Evolutionary conservation across 352 stramenopile genomes (phyloP).

Genomic region (Pythium vanterpoolii): DNA sequence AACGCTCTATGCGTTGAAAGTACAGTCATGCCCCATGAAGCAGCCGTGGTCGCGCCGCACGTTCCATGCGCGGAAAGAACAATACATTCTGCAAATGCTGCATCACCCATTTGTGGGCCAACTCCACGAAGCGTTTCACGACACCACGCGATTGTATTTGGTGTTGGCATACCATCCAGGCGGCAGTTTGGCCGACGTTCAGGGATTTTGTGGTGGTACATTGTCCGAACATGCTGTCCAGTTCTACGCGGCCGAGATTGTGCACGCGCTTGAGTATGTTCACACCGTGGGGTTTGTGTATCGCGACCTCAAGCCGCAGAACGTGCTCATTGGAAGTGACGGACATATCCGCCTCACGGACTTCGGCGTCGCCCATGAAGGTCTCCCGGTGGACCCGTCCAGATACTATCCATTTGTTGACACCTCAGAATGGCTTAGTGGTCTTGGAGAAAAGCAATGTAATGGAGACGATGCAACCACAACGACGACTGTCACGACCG

Average conservation of each 20-base stretch:
- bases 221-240: conserved; percentile 21
- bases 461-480: background rate
- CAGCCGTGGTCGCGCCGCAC: conserved; percentile 22
- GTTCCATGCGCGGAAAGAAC: conserved; percentile 25
- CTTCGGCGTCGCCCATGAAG: conserved; percentile 28
- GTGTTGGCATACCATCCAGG: conserved; percentile 30
- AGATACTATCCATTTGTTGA: background rate
- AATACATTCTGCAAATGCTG: conserved; percentile 28
- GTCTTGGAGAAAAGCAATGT: background rate
- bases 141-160: conserved; percentile 25
- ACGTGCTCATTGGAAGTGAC: conserved; percentile 24
- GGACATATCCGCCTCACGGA: conserved; percentile 29
- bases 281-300: conserved; percentile 43
- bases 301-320: conserved; percentile 64
- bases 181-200: conserved; percentile 25
- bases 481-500: background rate
- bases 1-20: conserved; percentile 31
- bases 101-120: conserved; percentile 29
- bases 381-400: conserved; percentile 6
- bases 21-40: conserved; percentile 17
- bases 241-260: conserved; percentile 63
- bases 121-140: conserved; percentile 29
- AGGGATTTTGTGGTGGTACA: conserved; percentile 15
- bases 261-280: conserved; percentile 34
- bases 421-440: background rate